Evolutionary conservation across 2,329 filamentous ascomycete species (phyloP).

Genomic region (Colletotrichum salicis): DNA sequence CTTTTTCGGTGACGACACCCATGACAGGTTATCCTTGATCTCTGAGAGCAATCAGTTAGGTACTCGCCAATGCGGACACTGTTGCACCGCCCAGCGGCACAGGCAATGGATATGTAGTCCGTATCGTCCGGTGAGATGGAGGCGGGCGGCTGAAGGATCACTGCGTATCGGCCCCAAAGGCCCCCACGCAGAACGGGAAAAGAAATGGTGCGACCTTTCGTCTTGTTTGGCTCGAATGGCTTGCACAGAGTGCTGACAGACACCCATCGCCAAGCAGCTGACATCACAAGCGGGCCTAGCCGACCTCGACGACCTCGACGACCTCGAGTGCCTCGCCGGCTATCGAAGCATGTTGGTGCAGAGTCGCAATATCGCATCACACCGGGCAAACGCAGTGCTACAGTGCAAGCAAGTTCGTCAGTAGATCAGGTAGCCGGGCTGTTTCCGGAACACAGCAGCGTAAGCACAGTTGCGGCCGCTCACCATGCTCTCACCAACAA

Average conservation of each 20-base stretch:
- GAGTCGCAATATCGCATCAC: background rate
- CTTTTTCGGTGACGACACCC: background rate
- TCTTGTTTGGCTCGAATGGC: background rate
- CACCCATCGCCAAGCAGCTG: conserved; percentile 23
- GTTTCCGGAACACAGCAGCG: background rate
- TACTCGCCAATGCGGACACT: background rate
- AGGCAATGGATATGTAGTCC: background rate
- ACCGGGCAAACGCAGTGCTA: conserved; percentile 9
- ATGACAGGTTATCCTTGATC: background rate
- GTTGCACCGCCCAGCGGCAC: conserved; percentile 25
- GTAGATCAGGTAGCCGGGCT: background rate
- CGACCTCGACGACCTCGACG: conserved; percentile 4
- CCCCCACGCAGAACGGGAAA: background rate
- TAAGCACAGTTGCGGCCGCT: background rate
- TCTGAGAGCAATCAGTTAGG: background rate
- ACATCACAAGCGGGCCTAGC: conserved; percentile 9
- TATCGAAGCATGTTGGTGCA: conserved; percentile 19
- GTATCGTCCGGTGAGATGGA: conserved; percentile 9
- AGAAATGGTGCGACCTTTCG: background rate
- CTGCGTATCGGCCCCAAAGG: background rate
- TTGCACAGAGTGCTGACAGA: conserved; percentile 26
- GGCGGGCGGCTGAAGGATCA: background rate
- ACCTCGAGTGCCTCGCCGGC: background rate
- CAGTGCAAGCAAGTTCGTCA: background rate
- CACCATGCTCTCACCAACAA: background rate